phyloP scores from a whole-genome alignment of 2,329 filamentous ascomycete genomes.

The Fusarium begoniae region DNA sequence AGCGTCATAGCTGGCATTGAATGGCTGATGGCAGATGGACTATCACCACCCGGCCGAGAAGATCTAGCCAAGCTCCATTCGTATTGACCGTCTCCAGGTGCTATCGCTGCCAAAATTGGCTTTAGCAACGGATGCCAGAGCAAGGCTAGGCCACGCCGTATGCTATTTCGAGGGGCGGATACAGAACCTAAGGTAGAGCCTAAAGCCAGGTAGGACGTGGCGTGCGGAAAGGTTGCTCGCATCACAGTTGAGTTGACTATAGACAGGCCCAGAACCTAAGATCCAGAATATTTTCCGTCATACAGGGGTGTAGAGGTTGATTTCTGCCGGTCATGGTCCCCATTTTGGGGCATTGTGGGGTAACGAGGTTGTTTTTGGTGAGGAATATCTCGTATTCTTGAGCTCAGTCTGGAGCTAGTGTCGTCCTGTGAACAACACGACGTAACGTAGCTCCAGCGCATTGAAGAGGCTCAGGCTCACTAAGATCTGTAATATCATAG shows the following conservation, averaged over 20 bases:
- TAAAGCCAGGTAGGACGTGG: neutral
- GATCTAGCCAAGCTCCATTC: neutral
- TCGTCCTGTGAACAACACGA: conserved; percentile 2
- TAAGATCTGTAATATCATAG: neutral
- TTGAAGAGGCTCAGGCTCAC: neutral
- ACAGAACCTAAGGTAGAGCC: neutral
- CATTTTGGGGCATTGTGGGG: conserved; percentile 33
- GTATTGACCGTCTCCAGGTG: neutral
- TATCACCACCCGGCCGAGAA: neutral
- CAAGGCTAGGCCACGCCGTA: conserved; percentile 22
- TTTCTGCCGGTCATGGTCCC: conserved; percentile 19
- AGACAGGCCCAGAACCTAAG: conserved; percentile 20
- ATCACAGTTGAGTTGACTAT: neutral
- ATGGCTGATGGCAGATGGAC: neutral
- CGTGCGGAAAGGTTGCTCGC: neutral
- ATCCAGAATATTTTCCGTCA: conserved; percentile 28
- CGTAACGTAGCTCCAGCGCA: conserved; percentile 26
- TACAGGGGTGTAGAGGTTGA: neutral
- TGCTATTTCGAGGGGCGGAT: conserved; percentile 32
- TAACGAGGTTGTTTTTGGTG: conserved; percentile 15
- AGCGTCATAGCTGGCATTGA: conserved; percentile 24
- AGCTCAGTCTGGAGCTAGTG: conserved; percentile 12
- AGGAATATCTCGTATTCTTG: conserved; percentile 36
- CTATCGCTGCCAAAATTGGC: neutral
- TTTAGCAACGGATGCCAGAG: neutral